Evolutionary conservation across 345 rosid genomes (phyloP).

Genomic region (Bruguiera gymnorhiza): DNA sequence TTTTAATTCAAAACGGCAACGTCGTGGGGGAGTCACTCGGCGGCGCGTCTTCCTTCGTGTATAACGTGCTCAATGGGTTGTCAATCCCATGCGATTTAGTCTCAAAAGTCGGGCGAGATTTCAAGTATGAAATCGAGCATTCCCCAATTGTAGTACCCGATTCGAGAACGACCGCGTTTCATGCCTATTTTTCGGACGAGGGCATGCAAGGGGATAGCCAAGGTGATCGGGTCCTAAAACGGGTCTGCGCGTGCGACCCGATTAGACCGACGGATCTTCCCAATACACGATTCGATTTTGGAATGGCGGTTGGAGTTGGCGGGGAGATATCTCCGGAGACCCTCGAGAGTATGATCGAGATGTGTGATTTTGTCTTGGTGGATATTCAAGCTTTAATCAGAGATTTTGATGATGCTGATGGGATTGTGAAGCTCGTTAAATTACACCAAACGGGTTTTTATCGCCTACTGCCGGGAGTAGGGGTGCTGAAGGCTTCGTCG

Average conservation of each 20-base stretch:
- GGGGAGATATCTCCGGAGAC: conserved; percentile 90
- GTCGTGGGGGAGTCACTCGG: conserved; percentile 81
- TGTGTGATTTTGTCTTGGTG: conserved; percentile 63
- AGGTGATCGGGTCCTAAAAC: conserved; percentile 66
- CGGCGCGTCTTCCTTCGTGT: conserved; percentile 89
- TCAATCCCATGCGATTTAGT: conserved; percentile 48
- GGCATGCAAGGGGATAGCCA: conserved; percentile 31
- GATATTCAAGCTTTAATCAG: conserved; percentile 89
- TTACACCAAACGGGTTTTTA: conserved; percentile 60
- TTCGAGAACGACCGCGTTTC: conserved; percentile 68
- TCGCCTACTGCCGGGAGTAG: conserved; percentile 53
- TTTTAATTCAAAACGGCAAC: conserved; percentile 53
- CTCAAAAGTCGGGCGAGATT: conserved; percentile 78
- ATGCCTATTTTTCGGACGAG: conserved; percentile 73
- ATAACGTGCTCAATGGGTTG: conserved; percentile 54
- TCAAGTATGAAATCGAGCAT: conserved; percentile 47
- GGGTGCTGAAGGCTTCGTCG: conserved; percentile 76
- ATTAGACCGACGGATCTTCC: conserved; percentile 73
- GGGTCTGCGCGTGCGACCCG: conserved; percentile 68
- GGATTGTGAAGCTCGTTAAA: conserved; percentile 61
- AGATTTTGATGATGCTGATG: conserved; percentile 52
- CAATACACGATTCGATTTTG: conserved; percentile 46
- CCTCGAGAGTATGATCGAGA: conserved; percentile 71
- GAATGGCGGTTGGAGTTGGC: conserved; percentile 96
- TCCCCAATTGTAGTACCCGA: conserved; percentile 39